Evolutionary conservation across 2,329 filamentous ascomycete species (phyloP), one percentile per base, ranked within the genome.

Genomic region (Neonectria ditissima): DNA sequence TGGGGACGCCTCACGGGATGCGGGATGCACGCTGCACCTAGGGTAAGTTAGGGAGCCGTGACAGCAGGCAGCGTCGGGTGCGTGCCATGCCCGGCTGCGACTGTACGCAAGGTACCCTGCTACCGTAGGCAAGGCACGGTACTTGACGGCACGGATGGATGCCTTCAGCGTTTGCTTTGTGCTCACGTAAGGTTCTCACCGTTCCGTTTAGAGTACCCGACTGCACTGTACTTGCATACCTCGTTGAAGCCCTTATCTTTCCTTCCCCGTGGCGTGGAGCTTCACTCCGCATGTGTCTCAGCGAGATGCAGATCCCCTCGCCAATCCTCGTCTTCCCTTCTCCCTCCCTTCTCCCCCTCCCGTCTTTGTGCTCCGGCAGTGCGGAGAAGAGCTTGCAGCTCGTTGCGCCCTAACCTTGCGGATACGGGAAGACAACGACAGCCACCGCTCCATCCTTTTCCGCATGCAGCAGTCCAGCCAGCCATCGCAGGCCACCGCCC

Each of bases 391-490:
- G 47, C 47, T 50, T 41, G 8, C 26, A 32, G 28, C n/a, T 14
- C n/a, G n/a, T 20, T 7, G 14, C 34, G n/a, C 34, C 34, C 34
- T 37, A n/a, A 16, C 34, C 34, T 14, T 37, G 3, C 14, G 5
- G 14, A 14, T 16, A 37, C 14, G 34, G 34, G 14, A 37, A 37
- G 34, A 37, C 13, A 44, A 53, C 28, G 24, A 32, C 34, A 24
- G 18, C 47, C 37, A 39, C 4, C 13, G 43, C 30, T 48, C 59
- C 44, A 53, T 45, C 55, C 53, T 18, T 51, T 24, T 56, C 54
- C 47, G 41, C 52, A 20, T 62, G 44, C 39, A 52, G 53, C 28
- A 24, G 28, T 44, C 43, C 34, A 62, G 59, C 59, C 39, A 62
- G 59, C 59, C 59, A 58, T 41, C 44, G 39, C 43, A 47, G 39